Base-by-base conservation (phyloP, 805 yeast genomes). In the Monosporozyma unispora region DNA sequence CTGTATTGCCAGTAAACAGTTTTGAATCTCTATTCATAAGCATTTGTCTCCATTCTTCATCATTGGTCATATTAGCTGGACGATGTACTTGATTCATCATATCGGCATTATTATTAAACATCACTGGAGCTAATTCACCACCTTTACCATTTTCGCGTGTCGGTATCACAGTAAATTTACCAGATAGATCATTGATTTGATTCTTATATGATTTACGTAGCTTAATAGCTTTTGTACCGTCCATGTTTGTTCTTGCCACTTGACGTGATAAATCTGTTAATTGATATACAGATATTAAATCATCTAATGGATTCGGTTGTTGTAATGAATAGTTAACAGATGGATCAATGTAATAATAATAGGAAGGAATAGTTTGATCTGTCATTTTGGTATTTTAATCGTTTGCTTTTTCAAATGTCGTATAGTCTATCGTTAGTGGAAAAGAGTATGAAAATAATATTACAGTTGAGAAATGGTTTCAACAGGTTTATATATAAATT, bases 121-220 rank as follows among this genome's bases (percentile, higher is more conserved):
- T 46, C 16, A 64, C 57, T 35, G 64, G 61, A 7, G 67, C 56
- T 21, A 67, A 54, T 47, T 66, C 69, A 8, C 70, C 70, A 48
- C 68, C 68, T 51, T 66, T 66, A n/a, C 68, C 68, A 52, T 65
- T 65, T 46, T 65, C 68, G 31, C 65, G 54, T 0, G 67, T 74
- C n/a, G 87, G 85, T 39, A 84, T 80, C 35, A 72, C 60, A 6
- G 57, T 73, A 56, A 81, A 87, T 60, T 82, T 83, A 2, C 90
- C 97, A 0, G 96, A 86, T 27, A 93, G 70, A 57, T 90, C 97
- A 37, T 77, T 74, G 12, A 93, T 84, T 63, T 91, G 98, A 55
- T 90, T 89, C 66, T 93, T 93, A 69, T 93, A 93, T 0, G 97
- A 88, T 68, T 93, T 93, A 58, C 99, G 77, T 49, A 93, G 76